These are phyloP conservation scores for Coffea canephora DNA, from an alignment of 257 asterid species.

Conservation along the genomic window DNA sequence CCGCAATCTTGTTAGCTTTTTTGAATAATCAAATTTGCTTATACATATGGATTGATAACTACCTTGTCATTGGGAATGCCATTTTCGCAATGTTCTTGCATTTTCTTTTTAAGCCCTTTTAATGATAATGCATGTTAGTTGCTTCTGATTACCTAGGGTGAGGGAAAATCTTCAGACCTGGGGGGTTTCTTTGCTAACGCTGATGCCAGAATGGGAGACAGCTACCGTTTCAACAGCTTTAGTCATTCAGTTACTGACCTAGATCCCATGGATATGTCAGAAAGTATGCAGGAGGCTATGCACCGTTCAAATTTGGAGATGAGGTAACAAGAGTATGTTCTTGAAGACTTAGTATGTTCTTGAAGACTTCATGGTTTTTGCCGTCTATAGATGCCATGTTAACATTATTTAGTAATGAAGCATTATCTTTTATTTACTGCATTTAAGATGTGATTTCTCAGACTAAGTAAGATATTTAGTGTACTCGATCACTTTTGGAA, in stretches of 20 bases:
- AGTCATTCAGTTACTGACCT: conserved; percentile 50
- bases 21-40: background rate
- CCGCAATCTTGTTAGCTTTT: background rate
- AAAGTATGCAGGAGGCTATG: conserved; percentile 99
- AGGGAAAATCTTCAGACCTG: conserved; percentile 63
- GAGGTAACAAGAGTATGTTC: conserved; percentile 75
- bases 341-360: conserved; percentile 38
- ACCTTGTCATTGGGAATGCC: background rate
- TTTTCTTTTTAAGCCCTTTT: background rate
- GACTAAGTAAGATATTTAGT: background rate
- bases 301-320: conserved; percentile 91
- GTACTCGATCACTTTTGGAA: background rate
- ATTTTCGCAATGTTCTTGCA: background rate
- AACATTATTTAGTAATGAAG: background rate
- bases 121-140: conserved; percentile 20
- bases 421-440: background rate
- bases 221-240: conserved; percentile 38
- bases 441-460: background rate
- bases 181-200: conserved; percentile 69
- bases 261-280: conserved; percentile 96
- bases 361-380: conserved; percentile 19
- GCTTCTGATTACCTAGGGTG: conserved; percentile 56
- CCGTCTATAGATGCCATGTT: conserved; percentile 3
- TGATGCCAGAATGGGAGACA: conserved; percentile 60
- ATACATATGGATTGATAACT: background rate